Conservation (phyloP, 2,329 filamentous ascomycete species). For the Fusarium lyarnte region DNA sequence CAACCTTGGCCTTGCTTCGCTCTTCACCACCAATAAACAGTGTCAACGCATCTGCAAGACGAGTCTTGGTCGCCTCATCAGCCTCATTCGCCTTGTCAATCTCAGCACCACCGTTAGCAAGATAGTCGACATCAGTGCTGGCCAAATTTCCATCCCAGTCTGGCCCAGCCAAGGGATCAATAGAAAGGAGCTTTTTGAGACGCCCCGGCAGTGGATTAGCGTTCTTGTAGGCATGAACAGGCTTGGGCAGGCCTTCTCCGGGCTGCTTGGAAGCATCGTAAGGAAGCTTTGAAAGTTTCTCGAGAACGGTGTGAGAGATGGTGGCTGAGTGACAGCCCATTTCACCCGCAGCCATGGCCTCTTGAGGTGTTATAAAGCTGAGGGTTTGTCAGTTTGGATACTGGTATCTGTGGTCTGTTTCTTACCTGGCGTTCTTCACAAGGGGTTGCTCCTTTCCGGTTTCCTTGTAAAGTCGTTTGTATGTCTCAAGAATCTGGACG, state of each 20-base stretch:
- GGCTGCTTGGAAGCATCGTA: slow-evolving; percentile 52
- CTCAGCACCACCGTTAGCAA: slow-evolving; percentile 54
- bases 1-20: slow-evolving; percentile 51
- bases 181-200: slow-evolving; percentile 47
- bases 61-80: slow-evolving; percentile 50
- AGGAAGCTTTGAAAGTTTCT: slow-evolving; percentile 50
- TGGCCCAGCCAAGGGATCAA: slow-evolving; percentile 52
- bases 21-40: slow-evolving; percentile 54
- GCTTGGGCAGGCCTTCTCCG: slow-evolving; percentile 52
- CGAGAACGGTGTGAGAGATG: slow-evolving; percentile 52
- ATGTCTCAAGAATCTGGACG: slow-evolving; percentile 60
- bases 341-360: slow-evolving; percentile 58
- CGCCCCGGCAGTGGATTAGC: slow-evolving; percentile 46
- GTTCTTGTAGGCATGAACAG: slow-evolving; percentile 51
- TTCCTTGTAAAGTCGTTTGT: slow-evolving; percentile 55
- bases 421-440: slow-evolving; percentile 57
- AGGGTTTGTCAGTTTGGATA: not conserved
- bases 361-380: slow-evolving; percentile 54
- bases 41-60: slow-evolving; percentile 52
- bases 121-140: slow-evolving; percentile 55
- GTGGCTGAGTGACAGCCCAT: slow-evolving; percentile 58
- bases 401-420: accelerated
- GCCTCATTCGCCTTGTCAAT: slow-evolving; percentile 54
- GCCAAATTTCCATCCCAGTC: slow-evolving; percentile 53
- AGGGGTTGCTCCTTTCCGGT: slow-evolving; percentile 60